Evolutionary conservation across 2,329 filamentous ascomycete species (phyloP), one percentile per base, ranked within the genome.

Genomic region (Rasamsonia emersonii): DNA sequence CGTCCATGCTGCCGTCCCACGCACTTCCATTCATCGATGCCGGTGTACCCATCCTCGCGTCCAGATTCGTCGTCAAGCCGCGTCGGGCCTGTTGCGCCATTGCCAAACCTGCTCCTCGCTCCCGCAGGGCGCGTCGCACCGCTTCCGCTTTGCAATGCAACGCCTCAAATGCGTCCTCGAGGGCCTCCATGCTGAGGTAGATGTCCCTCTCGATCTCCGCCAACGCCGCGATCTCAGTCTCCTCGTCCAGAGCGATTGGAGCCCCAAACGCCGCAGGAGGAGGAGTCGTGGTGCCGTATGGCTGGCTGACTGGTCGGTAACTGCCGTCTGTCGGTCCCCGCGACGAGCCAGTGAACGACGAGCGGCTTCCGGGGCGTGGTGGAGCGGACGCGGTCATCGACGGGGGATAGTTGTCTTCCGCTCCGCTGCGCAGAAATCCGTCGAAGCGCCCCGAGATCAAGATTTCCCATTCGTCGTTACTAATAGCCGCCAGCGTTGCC

Each of bases 391-490:
- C 35, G 24, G 41, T 36, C 30, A 46, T 33, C 5, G 45, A 37
- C 24, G 44, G 36, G 5, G 46, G 40, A 4, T 61, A 48, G 7
- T 50, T 28, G 28, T 72, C 67, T 42, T 95, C 88, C 5, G 85
- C 86, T 14, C 89, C 89, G 26, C 86, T 93, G 77, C 89, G 93
- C 13, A 95, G 70, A 61, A 96, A 96, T 3, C 89, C 89, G 51
- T 95, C 88, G 48, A 96, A 96, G 17, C 89, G 82, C 17, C 89
- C 89, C 0, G 89, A 95, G 4, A 82, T 85, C 9, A 96, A 70
- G 34, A 96, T 93, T 41, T 95, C 89, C 89, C 89, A 96, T 58
- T 96, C 89, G n/a, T 84, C 82, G 28, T 79, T 75, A 51, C 82
- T 91, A 46, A 96, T 91, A 32, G 88, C 85, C 20, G 83, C 79